Conservation (phyloP, 352 stramenopile genomes). For the Phytophthora pluvialis region DNA sequence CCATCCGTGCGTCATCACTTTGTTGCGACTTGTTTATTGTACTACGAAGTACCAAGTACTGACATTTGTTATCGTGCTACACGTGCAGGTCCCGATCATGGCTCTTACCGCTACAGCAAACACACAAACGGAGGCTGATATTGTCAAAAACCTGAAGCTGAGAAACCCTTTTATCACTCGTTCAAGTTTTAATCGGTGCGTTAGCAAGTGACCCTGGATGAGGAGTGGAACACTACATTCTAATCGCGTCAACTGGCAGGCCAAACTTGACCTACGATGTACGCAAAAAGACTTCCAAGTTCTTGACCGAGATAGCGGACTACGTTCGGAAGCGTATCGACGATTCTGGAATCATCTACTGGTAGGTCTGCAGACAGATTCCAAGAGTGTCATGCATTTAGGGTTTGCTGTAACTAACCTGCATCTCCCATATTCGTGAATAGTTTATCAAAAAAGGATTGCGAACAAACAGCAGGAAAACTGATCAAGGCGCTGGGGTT, state of each 20-base stretch:
- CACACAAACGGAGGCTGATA: constrained; percentile 82
- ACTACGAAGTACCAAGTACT: not conserved
- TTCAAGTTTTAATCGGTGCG: constrained; percentile 88
- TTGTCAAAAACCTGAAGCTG: constrained; percentile 80
- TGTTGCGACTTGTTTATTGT: not conserved
- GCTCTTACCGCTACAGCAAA: constrained; percentile 89
- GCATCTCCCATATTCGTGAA: not conserved
- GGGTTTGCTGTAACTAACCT: not conserved
- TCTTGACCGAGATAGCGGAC: constrained; percentile 80
- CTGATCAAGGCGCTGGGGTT: constrained; percentile 82
- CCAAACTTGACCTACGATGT: constrained; percentile 88
- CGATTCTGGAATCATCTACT: constrained; percentile 91
- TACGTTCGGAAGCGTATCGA: constrained; percentile 85
- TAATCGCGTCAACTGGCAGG: constrained; percentile 37
- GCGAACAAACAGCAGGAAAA: constrained; percentile 82
- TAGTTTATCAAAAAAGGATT: constrained; percentile 90
- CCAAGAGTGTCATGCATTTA: not conserved
- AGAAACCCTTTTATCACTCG: constrained; percentile 79
- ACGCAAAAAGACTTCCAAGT: constrained; percentile 80
- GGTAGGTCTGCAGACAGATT: constrained; percentile 39
- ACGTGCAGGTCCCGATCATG: constrained; percentile 85
- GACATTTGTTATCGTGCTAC: not conserved
- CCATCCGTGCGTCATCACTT: constrained; percentile 71
- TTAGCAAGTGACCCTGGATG: not conserved
- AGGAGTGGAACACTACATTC: not conserved